Percentiles rank a stretch among this genome's conserved stretches.
Conservation (phyloP, 2,329 filamentous ascomycete species). For the Cadophora sp. region DNA sequence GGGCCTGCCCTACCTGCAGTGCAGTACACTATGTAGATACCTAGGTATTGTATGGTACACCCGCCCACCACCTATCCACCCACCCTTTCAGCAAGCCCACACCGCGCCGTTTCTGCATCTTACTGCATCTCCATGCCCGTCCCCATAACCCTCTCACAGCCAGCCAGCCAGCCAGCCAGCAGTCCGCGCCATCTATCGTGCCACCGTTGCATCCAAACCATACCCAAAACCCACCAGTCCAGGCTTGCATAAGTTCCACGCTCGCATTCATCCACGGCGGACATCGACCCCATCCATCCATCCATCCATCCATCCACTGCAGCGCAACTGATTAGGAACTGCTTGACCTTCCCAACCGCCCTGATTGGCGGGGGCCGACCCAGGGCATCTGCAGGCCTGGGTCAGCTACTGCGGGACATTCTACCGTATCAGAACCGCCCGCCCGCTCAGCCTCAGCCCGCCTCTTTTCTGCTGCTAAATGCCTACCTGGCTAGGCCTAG, state of each 20-base stretch:
- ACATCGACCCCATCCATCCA: background rate
- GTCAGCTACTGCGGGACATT: background rate
- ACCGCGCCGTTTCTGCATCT: background rate
- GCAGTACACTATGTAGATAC: no score
- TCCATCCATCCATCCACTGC: background rate
- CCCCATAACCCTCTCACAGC: no score
- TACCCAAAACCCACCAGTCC: no score
- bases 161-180: no score
- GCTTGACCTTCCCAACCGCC: background rate
- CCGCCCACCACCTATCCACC: no score
- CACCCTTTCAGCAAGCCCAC: conserved; percentile 4
- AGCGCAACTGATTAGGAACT: background rate
- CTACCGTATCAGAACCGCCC: no score
- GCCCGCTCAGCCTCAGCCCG: conserved; percentile 12
- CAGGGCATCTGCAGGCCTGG: background rate
- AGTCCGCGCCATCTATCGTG: background rate
- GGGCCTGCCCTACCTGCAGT: background rate
- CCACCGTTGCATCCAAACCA: conserved; percentile 1
- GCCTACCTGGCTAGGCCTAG: background rate
- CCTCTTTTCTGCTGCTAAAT: background rate
- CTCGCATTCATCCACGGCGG: background rate
- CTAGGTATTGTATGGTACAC: no score
- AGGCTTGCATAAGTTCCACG: background rate
- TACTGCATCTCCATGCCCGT: background rate
- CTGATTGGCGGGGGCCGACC: conserved; percentile 3